Conservation (phyloP, 345 rosid species). For the Angophora floribunda region DNA sequence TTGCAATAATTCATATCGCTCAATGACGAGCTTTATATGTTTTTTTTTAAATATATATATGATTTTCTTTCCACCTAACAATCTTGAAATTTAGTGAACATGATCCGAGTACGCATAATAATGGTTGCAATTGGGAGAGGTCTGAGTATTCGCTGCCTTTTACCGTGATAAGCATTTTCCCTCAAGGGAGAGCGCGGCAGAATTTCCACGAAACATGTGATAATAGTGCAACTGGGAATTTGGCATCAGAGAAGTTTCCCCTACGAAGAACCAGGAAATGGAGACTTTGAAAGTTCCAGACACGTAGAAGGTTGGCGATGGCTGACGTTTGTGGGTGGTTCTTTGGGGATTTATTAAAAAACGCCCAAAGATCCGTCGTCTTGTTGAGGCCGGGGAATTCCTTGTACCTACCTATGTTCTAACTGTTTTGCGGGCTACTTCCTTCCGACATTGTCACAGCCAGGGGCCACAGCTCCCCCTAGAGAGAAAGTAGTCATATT, state of each 20-base stretch:
- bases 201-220: background rate
- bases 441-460: no score
- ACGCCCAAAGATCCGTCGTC: no score
- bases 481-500: no score
- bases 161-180: background rate
- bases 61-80: background rate
- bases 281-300: background rate
- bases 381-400: no score
- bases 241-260: background rate
- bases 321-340: background rate
- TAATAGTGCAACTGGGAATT: background rate
- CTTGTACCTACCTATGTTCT: no score
- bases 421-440: no score
- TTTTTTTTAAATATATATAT: background rate
- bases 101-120: background rate
- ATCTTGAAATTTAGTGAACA: background rate
- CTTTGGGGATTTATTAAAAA: background rate
- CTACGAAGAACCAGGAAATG: background rate
- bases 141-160: background rate
- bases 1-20: background rate
- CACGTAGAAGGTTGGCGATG: background rate
- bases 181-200: background rate
- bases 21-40: background rate
- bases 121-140: background rate
- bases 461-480: no score